These are phyloP conservation scores for Ophiocordyceps camponoti-rufipedis DNA, from an alignment of 2,329 filamentous ascomycete species.

Conservation along the genomic window DNA sequence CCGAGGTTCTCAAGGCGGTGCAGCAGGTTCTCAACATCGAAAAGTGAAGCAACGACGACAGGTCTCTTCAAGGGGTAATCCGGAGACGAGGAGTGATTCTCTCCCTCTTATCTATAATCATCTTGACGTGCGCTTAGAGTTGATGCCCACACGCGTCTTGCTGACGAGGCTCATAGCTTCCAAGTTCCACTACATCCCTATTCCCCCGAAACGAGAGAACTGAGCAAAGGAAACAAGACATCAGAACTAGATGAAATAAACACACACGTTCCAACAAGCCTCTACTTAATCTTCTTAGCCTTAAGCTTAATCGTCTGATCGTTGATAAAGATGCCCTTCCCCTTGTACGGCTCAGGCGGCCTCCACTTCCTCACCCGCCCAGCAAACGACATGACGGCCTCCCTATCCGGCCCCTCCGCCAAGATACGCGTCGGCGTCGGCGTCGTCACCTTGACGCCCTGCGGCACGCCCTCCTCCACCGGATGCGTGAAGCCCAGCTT, in stretches of 20 bases:
- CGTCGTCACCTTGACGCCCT: slow-evolving; percentile 68
- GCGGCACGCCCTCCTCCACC: slow-evolving; percentile 71
- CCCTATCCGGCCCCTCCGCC: slow-evolving; percentile 72
- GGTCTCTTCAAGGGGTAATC: no score
- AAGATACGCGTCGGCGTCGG: slow-evolving; percentile 84
- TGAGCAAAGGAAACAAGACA: no score
- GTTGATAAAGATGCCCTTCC: slow-evolving; percentile 97
- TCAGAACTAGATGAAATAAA: no score
- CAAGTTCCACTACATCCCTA: no score
- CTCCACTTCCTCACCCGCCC: slow-evolving; percentile 79
- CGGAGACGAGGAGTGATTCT: no score
- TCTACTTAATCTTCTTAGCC: slow-evolving; percentile 89
- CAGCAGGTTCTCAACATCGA: slow-evolving; percentile 48
- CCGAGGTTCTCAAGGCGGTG: slow-evolving; percentile 60
- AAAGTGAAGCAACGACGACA: no score
- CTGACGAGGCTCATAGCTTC: no score
- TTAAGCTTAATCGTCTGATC: slow-evolving; percentile 96
- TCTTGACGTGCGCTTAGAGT: no score
- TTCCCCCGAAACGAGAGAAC: no score
- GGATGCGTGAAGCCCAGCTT: slow-evolving; percentile 97
- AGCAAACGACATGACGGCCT: slow-evolving; percentile 79
- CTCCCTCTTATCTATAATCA: no score
- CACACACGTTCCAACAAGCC: no score
- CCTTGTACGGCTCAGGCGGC: slow-evolving; percentile 92
- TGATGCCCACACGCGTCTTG: no score